These are phyloP conservation scores for Podospora bellae-mahoneyi DNA, from an alignment of 495 filamentous ascomycete genomes.

Conservation along the genomic window DNA sequence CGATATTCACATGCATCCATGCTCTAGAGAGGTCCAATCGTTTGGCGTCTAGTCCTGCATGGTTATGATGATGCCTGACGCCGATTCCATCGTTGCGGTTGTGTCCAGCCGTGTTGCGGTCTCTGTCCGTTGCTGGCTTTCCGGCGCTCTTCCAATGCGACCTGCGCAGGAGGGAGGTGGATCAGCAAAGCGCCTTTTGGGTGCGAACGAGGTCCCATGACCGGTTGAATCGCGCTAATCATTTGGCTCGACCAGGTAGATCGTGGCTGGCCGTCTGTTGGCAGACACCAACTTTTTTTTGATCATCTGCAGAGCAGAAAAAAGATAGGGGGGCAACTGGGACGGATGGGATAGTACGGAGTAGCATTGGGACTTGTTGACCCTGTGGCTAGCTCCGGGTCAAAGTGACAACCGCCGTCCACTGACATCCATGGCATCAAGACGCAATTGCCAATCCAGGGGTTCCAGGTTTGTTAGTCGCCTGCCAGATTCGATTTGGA, in stretches of 20 bases:
- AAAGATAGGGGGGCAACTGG: constrained; percentile 6
- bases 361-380: neutral
- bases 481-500: neutral
- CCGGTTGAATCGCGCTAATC: constrained; percentile 27
- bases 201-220: constrained; percentile 33
- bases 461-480: neutral
- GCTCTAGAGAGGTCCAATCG: constrained; percentile 4
- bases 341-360: neutral
- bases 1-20: constrained; percentile 9
- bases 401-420: neutral
- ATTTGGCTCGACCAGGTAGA: constrained; percentile 22
- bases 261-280: constrained; percentile 21
- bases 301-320: constrained; percentile 21
- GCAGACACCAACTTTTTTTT: constrained; percentile 14
- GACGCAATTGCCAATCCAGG: neutral
- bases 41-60: constrained; percentile 1
- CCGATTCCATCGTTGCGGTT: neutral
- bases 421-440: neutral
- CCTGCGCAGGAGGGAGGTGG: constrained; percentile 23
- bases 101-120: constrained; percentile 6
- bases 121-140: neutral
- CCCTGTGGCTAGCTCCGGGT: neutral
- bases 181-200: constrained; percentile 17
- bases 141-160: constrained; percentile 10
- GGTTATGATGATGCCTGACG: constrained; percentile 9